Base-by-base conservation (phyloP, 2,329 filamentous ascomycete genomes). In the Zopfia rhizophila region DNA sequence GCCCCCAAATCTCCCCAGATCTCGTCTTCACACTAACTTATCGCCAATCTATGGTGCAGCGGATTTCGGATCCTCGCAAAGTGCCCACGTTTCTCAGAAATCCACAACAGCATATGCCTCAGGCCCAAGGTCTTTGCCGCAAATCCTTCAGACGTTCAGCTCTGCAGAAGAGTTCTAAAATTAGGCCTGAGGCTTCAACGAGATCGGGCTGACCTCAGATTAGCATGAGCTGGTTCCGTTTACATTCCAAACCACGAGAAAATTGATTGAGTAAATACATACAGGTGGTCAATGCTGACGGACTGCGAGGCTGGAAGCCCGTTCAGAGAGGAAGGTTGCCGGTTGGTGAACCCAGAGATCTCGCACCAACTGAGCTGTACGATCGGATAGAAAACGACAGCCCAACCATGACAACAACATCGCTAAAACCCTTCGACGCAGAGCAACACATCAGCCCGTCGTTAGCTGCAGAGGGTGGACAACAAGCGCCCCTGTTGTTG, bases 151-250 rank as follows among this genome's bases (percentile, higher is more conserved):
- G n/a, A n/a, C n/a, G n/a, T n/a, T n/a, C n/a, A n/a, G n/a, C n/a
- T n/a, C n/a, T n/a, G n/a, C n/a, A n/a, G n/a, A n/a, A n/a, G n/a
- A n/a, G 29, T 7, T 14, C 35, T 38, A 38, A 25, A 38, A 38
- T 25, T 38, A 17, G 18, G 14, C 13, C n/a, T 6, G 22, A 10
- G 11, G 14, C n/a, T 12, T 7, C 12, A n/a, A 12, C 22, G 18
- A 40, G 25, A 35, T 35, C 31, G 22, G 35, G 37, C 37, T 40
- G 18, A 40, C 37, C 22, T 40, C 37, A 40, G 37, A 40, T 21
- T 40, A 30, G 21, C 37, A 40, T 10, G 37, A 40, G 23, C 37
- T 30, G 12, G 14, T 29, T 38, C 18, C 29, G 29, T 12, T 7
- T 23, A 17, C 29, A 14, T 31, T 14, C 29, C 29, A 31, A n/a